Percentiles rank a stretch among this genome's conserved stretches.
These are phyloP conservation scores for Capsicum chinense DNA, from an alignment of 257 asterid species.

Conservation along the genomic window DNA sequence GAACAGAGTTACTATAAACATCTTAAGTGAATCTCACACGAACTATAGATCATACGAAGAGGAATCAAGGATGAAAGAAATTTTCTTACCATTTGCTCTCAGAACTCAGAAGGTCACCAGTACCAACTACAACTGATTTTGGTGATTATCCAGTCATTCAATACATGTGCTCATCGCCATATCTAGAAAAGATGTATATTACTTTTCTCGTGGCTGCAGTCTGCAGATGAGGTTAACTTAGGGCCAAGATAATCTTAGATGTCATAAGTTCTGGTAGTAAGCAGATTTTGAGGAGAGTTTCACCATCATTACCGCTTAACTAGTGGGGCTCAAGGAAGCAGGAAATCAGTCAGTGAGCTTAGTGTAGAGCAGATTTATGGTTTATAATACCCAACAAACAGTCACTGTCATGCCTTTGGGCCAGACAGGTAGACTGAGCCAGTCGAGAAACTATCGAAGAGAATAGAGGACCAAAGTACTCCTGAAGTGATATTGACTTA, in stretches of 20 bases:
- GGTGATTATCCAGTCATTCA: constrained; percentile 4
- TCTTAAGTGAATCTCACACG: neutral
- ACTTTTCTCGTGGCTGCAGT: neutral
- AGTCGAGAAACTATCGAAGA: neutral
- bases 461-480: neutral
- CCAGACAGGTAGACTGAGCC: neutral
- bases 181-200: neutral
- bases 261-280: neutral
- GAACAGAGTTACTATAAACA: neutral
- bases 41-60: constrained; percentile 8
- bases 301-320: neutral
- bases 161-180: neutral
- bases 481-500: neutral
- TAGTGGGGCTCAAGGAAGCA: constrained; percentile 9
- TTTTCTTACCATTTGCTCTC: neutral
- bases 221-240: neutral
- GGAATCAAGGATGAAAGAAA: neutral
- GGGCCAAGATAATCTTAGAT: constrained; percentile 6
- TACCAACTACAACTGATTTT: neutral
- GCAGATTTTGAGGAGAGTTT: neutral
- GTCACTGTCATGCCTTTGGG: neutral
- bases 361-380: constrained; percentile 1
- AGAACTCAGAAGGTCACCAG: neutral
- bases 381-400: neutral
- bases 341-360: neutral